phyloP scores from a whole-genome alignment of 2,329 filamentous ascomycete species.

The Hypoxylon sp. region DNA sequence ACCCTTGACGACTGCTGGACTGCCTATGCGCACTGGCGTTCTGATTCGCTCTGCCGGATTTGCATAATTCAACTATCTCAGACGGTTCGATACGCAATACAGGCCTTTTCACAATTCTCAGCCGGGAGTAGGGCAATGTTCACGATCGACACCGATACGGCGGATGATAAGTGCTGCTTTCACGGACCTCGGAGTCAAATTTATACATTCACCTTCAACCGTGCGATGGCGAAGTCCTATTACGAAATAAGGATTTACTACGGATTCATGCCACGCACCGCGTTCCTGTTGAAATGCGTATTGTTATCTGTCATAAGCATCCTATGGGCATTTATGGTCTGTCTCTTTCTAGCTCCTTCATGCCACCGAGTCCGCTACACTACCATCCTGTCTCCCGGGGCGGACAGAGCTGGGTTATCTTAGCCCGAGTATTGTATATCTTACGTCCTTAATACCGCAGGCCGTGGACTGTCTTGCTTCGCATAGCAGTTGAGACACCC shows the following conservation, averaged over 20 bases:
- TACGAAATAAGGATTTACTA: not conserved
- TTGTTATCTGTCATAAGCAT: slow-evolving; percentile 1
- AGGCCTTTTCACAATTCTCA: slow-evolving; percentile 19
- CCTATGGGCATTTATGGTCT: not conserved
- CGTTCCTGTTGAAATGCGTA: slow-evolving; percentile 5
- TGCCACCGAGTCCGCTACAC: not conserved
- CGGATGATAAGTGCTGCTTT: slow-evolving; percentile 18
- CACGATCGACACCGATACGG: slow-evolving; percentile 14
- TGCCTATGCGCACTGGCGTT: slow-evolving; percentile 14
- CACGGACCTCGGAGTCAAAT: slow-evolving; percentile 15
- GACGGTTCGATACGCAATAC: slow-evolving; percentile 20
- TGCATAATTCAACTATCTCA: slow-evolving; percentile 33
- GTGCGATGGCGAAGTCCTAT: not conserved
- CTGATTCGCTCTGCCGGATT: slow-evolving; percentile 23
- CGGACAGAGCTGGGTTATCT: not conserved
- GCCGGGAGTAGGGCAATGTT: slow-evolving; percentile 8
- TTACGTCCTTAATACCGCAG: not conserved
- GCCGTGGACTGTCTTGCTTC: slow-evolving; percentile 7
- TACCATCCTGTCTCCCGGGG: not conserved
- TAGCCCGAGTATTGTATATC: not conserved
- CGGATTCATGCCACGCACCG: not conserved
- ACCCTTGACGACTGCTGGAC: slow-evolving; percentile 17
- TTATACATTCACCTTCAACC: slow-evolving; percentile 11
- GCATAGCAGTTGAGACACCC: slow-evolving; percentile 23
- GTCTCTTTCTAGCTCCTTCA: not conserved